These are phyloP conservation scores for Cornus controversa DNA, from an alignment of 148 eudicot genomes.

Conservation along the genomic window DNA sequence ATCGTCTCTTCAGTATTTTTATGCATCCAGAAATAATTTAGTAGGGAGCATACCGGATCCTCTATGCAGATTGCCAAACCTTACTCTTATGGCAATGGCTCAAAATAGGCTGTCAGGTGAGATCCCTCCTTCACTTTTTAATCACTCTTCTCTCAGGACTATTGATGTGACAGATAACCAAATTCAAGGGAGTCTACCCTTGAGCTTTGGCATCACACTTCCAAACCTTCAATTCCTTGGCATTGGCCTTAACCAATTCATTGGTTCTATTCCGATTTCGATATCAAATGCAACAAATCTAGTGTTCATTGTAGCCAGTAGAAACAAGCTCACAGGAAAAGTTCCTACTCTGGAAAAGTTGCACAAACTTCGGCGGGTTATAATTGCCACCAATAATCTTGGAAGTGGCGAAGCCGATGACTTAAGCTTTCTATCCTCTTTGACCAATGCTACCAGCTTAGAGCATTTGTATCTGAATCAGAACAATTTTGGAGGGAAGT, in stretches of 20 bases:
- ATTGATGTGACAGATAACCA: too few species aligned
- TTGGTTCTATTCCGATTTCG: constrained; percentile 7
- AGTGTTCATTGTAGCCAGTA: background rate
- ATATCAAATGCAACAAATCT: background rate
- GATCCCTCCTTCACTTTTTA: too few species aligned
- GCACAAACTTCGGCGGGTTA: background rate
- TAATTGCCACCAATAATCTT: background rate
- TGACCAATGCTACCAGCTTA: constrained; percentile 29
- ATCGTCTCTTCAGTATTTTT: too few species aligned
- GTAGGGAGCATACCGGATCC: too few species aligned
- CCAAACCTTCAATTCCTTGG: background rate
- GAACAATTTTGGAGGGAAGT: constrained; percentile 23
- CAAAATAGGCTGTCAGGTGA: too few species aligned
- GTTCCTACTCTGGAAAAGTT: background rate
- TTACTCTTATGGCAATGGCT: too few species aligned
- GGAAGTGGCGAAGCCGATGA: constrained; percentile 27
- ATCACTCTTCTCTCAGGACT: too few species aligned
- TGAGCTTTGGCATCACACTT: background rate
- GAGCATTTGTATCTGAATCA: background rate
- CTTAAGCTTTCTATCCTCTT: constrained; percentile 26
- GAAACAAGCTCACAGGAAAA: background rate
- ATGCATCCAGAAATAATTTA: too few species aligned
- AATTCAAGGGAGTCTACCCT: background rate
- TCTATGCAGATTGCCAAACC: too few species aligned
- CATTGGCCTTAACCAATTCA: background rate